phyloP scores from a whole-genome alignment of 78 protist species.

The Mastigamoeba balamuthi region DNA sequence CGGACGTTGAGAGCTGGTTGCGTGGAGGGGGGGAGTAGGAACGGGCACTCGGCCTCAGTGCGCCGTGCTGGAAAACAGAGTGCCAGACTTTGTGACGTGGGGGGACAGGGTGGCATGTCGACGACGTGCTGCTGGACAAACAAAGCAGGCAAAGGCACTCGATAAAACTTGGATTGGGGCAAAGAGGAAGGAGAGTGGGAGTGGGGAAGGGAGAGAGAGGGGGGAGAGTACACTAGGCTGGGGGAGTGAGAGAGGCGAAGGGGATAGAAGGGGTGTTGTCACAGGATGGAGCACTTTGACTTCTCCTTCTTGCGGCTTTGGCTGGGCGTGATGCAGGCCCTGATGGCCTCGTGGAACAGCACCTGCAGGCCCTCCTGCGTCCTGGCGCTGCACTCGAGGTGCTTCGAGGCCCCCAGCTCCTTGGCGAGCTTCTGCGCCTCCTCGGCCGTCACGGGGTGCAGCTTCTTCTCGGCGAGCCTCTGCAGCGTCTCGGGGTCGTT shows the following conservation, averaged over 20 bases:
- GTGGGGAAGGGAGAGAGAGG: too few relatives aligned
- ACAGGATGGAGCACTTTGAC: background rate
- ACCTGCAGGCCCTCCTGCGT: background rate
- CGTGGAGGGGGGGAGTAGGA: too few relatives aligned
- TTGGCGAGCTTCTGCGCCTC: conserved; percentile 10
- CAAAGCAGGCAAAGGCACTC: too few relatives aligned
- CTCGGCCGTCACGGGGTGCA: conserved; percentile 24
- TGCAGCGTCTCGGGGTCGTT: conserved; percentile 40
- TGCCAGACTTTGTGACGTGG: too few relatives aligned
- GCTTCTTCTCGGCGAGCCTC: conserved; percentile 35
- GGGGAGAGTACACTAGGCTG: too few relatives aligned
- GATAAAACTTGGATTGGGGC: too few relatives aligned
- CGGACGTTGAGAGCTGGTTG: too few relatives aligned
- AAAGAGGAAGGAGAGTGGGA: too few relatives aligned
- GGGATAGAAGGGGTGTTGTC: background rate
- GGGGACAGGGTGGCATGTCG: too few relatives aligned
- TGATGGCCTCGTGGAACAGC: conserved; percentile 6
- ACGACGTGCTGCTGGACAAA: too few relatives aligned
- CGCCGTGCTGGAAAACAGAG: too few relatives aligned
- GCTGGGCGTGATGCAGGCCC: background rate
- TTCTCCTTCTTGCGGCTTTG: background rate
- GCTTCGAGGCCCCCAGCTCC: background rate
- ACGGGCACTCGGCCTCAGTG: too few relatives aligned
- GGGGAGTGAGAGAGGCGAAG: background rate
- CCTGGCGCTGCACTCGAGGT: conserved; percentile 8